Percentiles rank a stretch among this genome's conserved stretches.
Conservation (phyloP, 768 basidiomycete species). For the Leccinum uliginosum region DNA sequence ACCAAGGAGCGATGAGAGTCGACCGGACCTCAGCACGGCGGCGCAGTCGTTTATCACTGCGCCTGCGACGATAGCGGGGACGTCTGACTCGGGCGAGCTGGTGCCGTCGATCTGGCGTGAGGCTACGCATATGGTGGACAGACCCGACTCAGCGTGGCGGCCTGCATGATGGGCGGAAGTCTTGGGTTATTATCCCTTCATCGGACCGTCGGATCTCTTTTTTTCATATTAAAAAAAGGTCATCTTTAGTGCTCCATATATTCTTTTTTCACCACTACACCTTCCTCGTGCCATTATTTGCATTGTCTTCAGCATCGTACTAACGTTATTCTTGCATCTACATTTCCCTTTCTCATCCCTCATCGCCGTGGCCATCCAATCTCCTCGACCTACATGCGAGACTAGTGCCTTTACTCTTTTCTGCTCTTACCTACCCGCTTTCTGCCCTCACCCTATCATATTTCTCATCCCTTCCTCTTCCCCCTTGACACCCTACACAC, state of each 20-base stretch:
- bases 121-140: conserved; percentile 40
- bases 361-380: too few relatives aligned
- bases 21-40: conserved; percentile 65
- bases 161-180: conserved; percentile 31
- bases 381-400: background rate
- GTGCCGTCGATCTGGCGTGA: conserved; percentile 49
- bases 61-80: conserved; percentile 54
- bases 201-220: conserved; percentile 11
- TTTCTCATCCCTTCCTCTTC: background rate
- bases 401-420: background rate
- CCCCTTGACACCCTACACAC: background rate
- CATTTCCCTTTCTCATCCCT: background rate
- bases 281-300: background rate
- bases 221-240: background rate
- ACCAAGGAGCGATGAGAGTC: conserved; percentile 34
- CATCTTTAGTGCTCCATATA: background rate
- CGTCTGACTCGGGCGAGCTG: conserved; percentile 47
- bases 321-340: conserved; percentile 15
- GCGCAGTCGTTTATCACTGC: conserved; percentile 66
- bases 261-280: background rate
- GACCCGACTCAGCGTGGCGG: conserved; percentile 35
- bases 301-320: conserved; percentile 17
- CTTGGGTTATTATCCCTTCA: conserved; percentile 9
- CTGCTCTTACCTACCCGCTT: background rate
- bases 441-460: background rate